A percentile compares a stretch with the other conserved stretches of the same genome.
Conservation (phyloP, 805 yeast species). For the Phaffomyces opuntiae region DNA sequence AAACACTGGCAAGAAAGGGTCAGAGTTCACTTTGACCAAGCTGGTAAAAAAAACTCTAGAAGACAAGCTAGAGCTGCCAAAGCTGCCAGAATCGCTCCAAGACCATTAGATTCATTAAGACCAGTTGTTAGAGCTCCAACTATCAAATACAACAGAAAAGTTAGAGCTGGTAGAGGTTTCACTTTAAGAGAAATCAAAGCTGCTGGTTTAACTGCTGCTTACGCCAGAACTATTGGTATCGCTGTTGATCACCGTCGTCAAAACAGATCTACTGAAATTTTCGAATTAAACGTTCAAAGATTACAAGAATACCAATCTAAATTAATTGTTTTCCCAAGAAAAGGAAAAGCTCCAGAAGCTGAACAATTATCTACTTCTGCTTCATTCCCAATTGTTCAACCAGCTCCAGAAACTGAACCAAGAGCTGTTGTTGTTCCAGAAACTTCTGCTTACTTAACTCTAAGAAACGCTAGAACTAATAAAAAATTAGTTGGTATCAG, state of each 20-base stretch:
- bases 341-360: conserved; percentile 76
- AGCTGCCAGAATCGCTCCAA: conserved; percentile 96
- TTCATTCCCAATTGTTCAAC: conserved; percentile 88
- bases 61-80: conserved; percentile 89
- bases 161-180: conserved; percentile 99
- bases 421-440: conserved; percentile 75
- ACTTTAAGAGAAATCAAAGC: conserved; percentile 97
- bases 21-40: conserved; percentile 99
- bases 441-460: conserved; percentile 84
- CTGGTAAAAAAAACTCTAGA: conserved; percentile 98
- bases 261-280: conserved; percentile 94
- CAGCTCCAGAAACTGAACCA: conserved; percentile 64
- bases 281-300: conserved; percentile 92
- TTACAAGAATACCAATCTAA: conserved; percentile 93
- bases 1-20: conserved; percentile 99
- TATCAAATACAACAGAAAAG: conserved; percentile 97
- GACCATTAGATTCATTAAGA: conserved; percentile 93
- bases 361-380: conserved; percentile 69
- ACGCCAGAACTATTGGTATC: conserved; percentile 97
- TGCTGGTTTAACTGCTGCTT: conserved; percentile 87
- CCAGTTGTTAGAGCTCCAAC: conserved; percentile 99
- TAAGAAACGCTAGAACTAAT: conserved; percentile 91
- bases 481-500: conserved; percentile 93
- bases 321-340: conserved; percentile 92
- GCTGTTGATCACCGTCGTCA: conserved; percentile 99